Conservation (phyloP, 148 eudicot species). For the Camellia japonica region DNA sequence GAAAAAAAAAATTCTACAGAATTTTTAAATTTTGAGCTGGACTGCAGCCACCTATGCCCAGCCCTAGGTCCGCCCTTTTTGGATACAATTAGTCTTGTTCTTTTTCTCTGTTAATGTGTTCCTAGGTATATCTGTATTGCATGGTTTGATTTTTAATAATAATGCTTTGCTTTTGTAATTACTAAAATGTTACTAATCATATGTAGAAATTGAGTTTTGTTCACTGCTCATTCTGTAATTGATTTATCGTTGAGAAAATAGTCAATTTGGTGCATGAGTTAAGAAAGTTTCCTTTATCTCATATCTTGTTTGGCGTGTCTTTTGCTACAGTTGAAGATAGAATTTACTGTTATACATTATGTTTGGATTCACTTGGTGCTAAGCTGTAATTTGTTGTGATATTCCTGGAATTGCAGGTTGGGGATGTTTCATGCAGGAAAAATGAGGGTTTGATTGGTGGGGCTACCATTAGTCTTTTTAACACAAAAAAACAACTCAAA, state of each 20-base stretch:
- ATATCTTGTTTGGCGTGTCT: background rate
- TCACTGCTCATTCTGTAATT: background rate
- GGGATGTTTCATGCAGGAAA: conserved; percentile 93
- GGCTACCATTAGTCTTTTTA: conserved; percentile 89
- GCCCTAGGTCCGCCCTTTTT: too few relatives aligned
- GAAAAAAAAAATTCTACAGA: too few relatives aligned
- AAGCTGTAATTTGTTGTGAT: conserved; percentile 9
- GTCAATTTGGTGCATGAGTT: background rate
- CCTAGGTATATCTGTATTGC: too few relatives aligned
- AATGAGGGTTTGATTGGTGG: conserved; percentile 89
- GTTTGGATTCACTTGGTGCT: background rate
- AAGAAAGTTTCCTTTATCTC: background rate
- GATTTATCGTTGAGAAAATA: background rate
- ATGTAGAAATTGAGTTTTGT: too few relatives aligned
- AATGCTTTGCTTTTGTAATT: background rate
- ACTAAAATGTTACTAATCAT: background rate
- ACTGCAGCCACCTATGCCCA: too few relatives aligned
- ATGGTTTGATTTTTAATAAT: background rate
- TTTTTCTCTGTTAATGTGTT: too few relatives aligned
- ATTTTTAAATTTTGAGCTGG: too few relatives aligned
- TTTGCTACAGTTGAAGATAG: background rate
- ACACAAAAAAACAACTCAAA: conserved; percentile 74
- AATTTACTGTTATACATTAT: too few relatives aligned
- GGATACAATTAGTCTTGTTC: too few relatives aligned
- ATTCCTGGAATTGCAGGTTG: conserved; percentile 48